phyloP scores from a whole-genome alignment of 2,329 filamentous ascomycete species.

The Graphilbum ipis-grandicollis region DNA sequence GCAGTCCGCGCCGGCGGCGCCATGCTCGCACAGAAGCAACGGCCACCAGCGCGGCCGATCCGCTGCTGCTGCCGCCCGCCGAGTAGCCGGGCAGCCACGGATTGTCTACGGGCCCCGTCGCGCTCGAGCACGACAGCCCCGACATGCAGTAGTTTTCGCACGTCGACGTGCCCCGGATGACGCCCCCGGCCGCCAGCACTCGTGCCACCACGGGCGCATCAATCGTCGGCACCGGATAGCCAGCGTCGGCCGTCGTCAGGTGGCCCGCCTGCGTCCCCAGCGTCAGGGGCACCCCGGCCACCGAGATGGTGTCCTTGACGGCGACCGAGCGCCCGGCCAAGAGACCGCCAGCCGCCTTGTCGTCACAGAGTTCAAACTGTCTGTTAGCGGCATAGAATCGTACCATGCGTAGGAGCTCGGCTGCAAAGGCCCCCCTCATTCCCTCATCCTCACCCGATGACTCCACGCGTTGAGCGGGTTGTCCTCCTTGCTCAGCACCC shows the following conservation, averaged over 20 bases:
- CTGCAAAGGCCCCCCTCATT: too few species aligned
- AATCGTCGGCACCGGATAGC: conserved; percentile 53
- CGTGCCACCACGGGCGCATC: conserved; percentile 20
- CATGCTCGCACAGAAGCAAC: conserved; percentile 8
- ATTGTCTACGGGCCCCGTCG: conserved; percentile 56
- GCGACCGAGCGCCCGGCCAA: conserved; percentile 57
- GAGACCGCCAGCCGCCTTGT: conserved; percentile 20
- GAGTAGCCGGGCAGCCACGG: conserved; percentile 60
- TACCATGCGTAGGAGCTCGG: too few species aligned
- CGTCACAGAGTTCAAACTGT: conserved; percentile 12
- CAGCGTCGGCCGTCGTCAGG: conserved; percentile 14
- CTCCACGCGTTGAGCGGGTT: conserved; percentile 19
- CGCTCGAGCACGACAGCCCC: conserved; percentile 42
- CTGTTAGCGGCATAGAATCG: too few species aligned
- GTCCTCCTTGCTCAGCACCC: conserved; percentile 9
- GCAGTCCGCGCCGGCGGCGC: conserved; percentile 36
- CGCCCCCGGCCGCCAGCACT: conserved; percentile 42
- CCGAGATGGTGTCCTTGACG: conserved; percentile 59
- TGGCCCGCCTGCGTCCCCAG: conserved; percentile 25
- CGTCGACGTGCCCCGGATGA: conserved; percentile 59
- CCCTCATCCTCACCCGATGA: conserved; percentile 10
- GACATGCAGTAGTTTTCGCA: conserved; percentile 48
- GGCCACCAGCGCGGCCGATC: conserved; percentile 31
- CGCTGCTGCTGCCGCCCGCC: conserved; percentile 59
- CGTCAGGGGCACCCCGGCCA: conserved; percentile 46